Base-by-base conservation (phyloP, 202 grass and related monocot genomes). In the Zizania palustris region DNA sequence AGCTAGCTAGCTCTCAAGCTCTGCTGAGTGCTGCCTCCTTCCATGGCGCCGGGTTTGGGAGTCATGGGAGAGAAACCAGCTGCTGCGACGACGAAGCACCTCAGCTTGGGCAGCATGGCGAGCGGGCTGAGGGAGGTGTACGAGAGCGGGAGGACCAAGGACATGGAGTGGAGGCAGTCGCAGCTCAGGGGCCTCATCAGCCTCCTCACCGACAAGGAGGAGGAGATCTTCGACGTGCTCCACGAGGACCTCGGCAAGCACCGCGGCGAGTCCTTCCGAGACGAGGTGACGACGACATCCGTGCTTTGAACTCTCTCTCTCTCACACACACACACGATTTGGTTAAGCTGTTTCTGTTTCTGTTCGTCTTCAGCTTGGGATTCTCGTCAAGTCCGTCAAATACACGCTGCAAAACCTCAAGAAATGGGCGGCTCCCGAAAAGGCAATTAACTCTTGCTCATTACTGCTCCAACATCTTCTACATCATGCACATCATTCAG, bases 211-310 rank as follows among this genome's bases (percentile, higher is more conserved):
- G 88, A 93, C 36, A 14, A 83, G 58, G 91, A 93, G 70, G 85
- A 90, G 45, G 82, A 65, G 14, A 85, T 88, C 37, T 88, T 85
- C 60, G 53, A 33, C 55, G 91, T 11, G 46, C 87, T 93, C 50
- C 65, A 71, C 1, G 67, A 88, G 9, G 91, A 93, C 75, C 80
- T 93, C 8, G 75, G 91, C 60, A 93, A 93, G 56, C 74, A 80
- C 85, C 75, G 73, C 5, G 79, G 4, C 22, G 91, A 93, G 48
- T 55, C 91, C 42, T 93, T 76, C 85, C 56, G 82, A 42, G 85
- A 93, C 60, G 91, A 93, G 85, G 91, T 88, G n/a, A 42, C 40
- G 9, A 12, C 0, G n/a, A 7, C 73, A 76, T 46, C 21, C 33
- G 19, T 74, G 39, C 1, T 41, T 6, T 45, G 10, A 15, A 2